A percentile compares a stretch with the other conserved stretches of the same genome.
Evolutionary conservation across 352 stramenopile species (phyloP).

Genomic region (Phytopythium helicoides): DNA sequence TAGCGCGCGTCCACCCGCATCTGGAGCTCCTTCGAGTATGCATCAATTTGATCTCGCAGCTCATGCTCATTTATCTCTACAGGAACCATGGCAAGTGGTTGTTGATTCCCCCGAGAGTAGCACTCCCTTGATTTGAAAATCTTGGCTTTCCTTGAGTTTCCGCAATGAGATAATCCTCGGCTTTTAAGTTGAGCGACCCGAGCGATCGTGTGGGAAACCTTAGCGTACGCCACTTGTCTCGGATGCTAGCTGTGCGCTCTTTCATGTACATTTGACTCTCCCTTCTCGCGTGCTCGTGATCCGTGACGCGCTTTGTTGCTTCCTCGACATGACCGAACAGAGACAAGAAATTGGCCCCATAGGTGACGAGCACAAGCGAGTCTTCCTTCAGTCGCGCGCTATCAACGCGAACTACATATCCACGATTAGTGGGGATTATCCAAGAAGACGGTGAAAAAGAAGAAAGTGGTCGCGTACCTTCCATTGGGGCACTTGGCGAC

Average conservation of each 20-base stretch:
- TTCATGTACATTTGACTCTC: slow-evolving; percentile 14
- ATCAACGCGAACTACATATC: slow-evolving; percentile 8
- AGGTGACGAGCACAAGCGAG: slow-evolving; percentile 44
- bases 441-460: no score
- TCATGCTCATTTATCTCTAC: slow-evolving; percentile 31
- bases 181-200: slow-evolving; percentile 32
- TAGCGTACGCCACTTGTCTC: slow-evolving; percentile 34
- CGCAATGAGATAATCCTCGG: slow-evolving; percentile 31
- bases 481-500: slow-evolving; percentile 35
- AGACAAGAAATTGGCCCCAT: slow-evolving; percentile 34
- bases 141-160: slow-evolving; percentile 19
- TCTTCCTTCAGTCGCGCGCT: slow-evolving; percentile 34
- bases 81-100: slow-evolving; percentile 9
- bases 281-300: slow-evolving; percentile 5
- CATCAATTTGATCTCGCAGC: slow-evolving; percentile 35
- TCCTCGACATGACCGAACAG: slow-evolving; percentile 13
- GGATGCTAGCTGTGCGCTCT: slow-evolving; percentile 27
- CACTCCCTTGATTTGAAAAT: slow-evolving; percentile 12
- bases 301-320: slow-evolving; percentile 12
- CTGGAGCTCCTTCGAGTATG: slow-evolving; percentile 35
- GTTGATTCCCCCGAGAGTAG: slow-evolving; percentile 3
- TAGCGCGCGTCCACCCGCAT: slow-evolving; percentile 32
- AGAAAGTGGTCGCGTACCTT: slow-evolving; percentile 10
- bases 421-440: no score
- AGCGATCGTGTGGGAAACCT: slow-evolving; percentile 48